phyloP scores from a whole-genome alignment of 2,329 filamentous ascomycete species.

The Phaeomoniella chlamydospora region DNA sequence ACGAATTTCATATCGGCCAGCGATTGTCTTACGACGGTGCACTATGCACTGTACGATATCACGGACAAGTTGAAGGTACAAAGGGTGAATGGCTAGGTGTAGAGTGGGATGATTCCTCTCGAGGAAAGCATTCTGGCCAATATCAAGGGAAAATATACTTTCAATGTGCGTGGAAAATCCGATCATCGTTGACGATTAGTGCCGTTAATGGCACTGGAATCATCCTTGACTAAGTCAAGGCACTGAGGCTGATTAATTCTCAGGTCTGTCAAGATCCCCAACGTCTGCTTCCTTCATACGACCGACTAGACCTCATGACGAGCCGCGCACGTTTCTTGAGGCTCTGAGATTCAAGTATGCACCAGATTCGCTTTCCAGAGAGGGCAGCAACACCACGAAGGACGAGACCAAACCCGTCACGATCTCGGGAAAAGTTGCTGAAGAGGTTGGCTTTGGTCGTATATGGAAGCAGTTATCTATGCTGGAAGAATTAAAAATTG shows the following conservation, averaged over 20 bases:
- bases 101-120: constrained; percentile 80
- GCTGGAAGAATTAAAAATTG: constrained; percentile 62
- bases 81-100: constrained; percentile 78
- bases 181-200: no score
- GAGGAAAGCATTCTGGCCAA: constrained; percentile 83
- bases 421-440: constrained; percentile 68
- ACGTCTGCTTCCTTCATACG: constrained; percentile 80
- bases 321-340: constrained; percentile 57
- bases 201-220: no score
- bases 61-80: constrained; percentile 63
- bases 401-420: constrained; percentile 40
- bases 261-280: constrained; percentile 15
- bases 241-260: not conserved
- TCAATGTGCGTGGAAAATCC: constrained; percentile 35
- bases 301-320: constrained; percentile 55
- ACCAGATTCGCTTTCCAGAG: constrained; percentile 29
- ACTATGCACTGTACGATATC: constrained; percentile 72
- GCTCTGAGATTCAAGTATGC: constrained; percentile 78
- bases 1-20: constrained; percentile 36
- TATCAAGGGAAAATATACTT: constrained; percentile 73
- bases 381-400: constrained; percentile 6
- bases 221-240: no score
- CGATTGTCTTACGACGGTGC: constrained; percentile 66
- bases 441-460: constrained; percentile 94
- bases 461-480: constrained; percentile 65